Evolutionary conservation across 805 yeast genomes (phyloP), one percentile per base, ranked within the genome.

Genomic region (Saturnispora bothae): DNA sequence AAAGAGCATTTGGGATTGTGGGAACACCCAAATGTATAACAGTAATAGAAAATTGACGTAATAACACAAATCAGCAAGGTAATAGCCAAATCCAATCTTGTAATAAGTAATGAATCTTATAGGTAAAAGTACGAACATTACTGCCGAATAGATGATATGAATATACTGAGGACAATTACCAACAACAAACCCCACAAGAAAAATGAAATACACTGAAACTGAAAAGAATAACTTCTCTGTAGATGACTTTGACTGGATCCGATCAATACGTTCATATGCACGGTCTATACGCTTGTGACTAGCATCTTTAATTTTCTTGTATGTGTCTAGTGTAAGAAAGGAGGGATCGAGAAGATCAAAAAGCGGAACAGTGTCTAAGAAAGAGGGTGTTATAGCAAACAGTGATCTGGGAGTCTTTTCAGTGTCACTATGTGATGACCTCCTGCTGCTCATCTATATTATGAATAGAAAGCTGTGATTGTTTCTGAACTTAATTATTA

Each of bases 51-150:
- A 48, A 52, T 89, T 92, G 32, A 83, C 96, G 56, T 80, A 92
- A 58, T 89, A 89, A 60, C 98, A 89, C 47, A 89, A 66, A 59
- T 89, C 97, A 1, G 95, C 96, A 52, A 92, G 64, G 55, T 77
- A 89, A 57, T 83, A 89, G 43, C 88, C 95, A 61, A 69, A 84
- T 7, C 83, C 73, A 36, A 66, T 69, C 57, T 82, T 83, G 62
- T 78, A 81, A 60, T 83, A 89, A 1, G 92, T 75, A 59, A 85
- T 78, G 50, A 80, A 70, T 41, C 98, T 64, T 18, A 88, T 76
- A 0, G 98, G 97, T 77, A 88, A 73, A 38, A 89, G 63, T 1
- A 82, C 43, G 2, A 61, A 51, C 40, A 78, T 69, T 34, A 83
- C 57, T 0, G 58, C 60, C 0, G 95, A 75, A 57, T 89, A 88